Base-by-base conservation (phyloP, 2,329 filamentous ascomycete species). In the Aspergillus amoenus region DNA sequence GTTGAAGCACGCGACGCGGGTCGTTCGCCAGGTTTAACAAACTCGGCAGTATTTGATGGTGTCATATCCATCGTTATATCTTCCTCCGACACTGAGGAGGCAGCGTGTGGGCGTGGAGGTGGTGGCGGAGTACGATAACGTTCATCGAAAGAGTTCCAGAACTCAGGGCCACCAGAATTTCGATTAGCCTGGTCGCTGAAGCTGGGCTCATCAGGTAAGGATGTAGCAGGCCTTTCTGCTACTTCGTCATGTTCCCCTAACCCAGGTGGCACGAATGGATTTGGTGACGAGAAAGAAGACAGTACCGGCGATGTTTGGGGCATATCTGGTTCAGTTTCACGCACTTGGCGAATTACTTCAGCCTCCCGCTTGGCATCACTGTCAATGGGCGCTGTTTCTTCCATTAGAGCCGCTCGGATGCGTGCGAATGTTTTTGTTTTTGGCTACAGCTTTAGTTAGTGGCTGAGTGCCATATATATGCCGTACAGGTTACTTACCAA, bases 381-480 rank as follows among this genome's bases (percentile, higher is more conserved):
- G 66, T 99, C 94, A 9, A 96, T 81, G 0, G 94, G 94, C 0
- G 92, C 86, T 15, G 85, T 84, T 76, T 99, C 94, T 76, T 99
- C 94, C 56, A 90, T 82, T 0, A 99, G 82, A 3, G 92, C 92
- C 8, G 93, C 94, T 60, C 90, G 87, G 64, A 99, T 96, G 11
- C 94, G 88, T 5, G 93, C 92, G 73, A 99, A 99, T 0, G 89
- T 92, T 76, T 96, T 96, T 0, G 93, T 94, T 80, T 97, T 99
- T 12, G 95, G 94, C 90, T 95, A 64, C 4, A 52, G 3, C 11
- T 18, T 12, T 24, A 5, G 50, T 63, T 24, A 54, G 57, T 50
- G 11, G 48, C 21, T 24, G 52, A 34, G 11, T 22, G 24, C 3
- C 52, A 21, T 40, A 27, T 32, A 27, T 41, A 21, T 37, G n/a